Evolutionary conservation across 495 filamentous ascomycete genomes (phyloP), one percentile per base, ranked within the genome.

Genomic region (Hypoxylon intermedium): DNA sequence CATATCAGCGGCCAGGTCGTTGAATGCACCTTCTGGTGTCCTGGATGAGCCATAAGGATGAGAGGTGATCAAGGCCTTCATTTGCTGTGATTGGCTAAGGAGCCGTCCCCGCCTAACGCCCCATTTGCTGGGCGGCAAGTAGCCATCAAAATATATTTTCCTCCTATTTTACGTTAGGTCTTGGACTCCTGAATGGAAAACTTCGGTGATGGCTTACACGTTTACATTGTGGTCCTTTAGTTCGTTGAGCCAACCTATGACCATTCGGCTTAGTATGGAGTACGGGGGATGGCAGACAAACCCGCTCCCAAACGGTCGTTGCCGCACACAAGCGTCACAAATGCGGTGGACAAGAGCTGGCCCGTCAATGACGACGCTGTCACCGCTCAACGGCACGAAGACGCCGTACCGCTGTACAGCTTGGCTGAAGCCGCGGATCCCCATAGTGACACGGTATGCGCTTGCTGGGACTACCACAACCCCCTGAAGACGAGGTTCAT

Each of bases 71-170:
- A 85, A 56, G 20, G 69, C 71, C 21, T 67, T 77, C 47, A 82
- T 72, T 6, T 66, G n/a, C 16, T 43, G 11, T 50, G 72, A 60
- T 60, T 75, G 49, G 48, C 70, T 36, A 77, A 53, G 68, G n/a
- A 89, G 74, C 13, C 88, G 79, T 6, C 63, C 33, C 16, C 79
- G 51, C n/a, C 88, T 79, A 6, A 76, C 82, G 0, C 72, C 58
- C 19, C 76, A 75, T 58, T 91, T 91, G 12, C 69, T 60, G 5
- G 73, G 40, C 6, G 91, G 91, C 9, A 95, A 76, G 37, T 82
- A 86, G 19, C 90, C 89, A 68, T 95, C 91, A 53, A 95, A 93
- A 68, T 84, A 92, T 47, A 95, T 90, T 34, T 74, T 80, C 15
- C 72, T 71, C 26, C 83, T 85, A 53, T 23, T 0, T 12, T 30